Percentiles rank a stretch among this genome's conserved stretches.
Conservation (phyloP, 2,329 filamentous ascomycete species). For the Penicillium olsonii region DNA sequence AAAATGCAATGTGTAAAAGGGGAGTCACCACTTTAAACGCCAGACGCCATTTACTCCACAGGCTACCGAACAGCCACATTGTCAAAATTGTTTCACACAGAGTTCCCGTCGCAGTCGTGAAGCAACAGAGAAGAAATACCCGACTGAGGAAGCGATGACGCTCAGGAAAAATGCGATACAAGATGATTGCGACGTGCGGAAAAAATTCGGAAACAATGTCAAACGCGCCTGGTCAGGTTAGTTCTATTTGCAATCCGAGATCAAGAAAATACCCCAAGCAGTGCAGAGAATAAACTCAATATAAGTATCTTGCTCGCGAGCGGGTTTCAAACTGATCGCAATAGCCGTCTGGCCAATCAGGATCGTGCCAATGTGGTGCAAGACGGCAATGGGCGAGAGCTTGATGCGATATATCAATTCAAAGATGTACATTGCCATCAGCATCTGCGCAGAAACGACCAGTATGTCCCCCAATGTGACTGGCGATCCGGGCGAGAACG, state of each 20-base stretch:
- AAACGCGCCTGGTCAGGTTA: slow-evolving; percentile 43
- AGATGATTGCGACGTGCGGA: slow-evolving; percentile 49
- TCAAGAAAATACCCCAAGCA: slow-evolving; percentile 39
- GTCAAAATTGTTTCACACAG: slow-evolving; percentile 45
- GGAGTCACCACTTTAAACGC: slow-evolving; percentile 49
- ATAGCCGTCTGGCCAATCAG: slow-evolving; percentile 47
- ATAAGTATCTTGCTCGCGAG: slow-evolving; percentile 33
- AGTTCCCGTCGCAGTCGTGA: slow-evolving; percentile 44
- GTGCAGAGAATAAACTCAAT: slow-evolving; percentile 42
- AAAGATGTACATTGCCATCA: slow-evolving; percentile 51
- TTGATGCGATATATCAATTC: slow-evolving; percentile 47
- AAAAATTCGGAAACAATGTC: slow-evolving; percentile 51
- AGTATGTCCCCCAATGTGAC: slow-evolving; percentile 47
- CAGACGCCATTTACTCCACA: slow-evolving; percentile 47
- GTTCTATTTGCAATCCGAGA: neutral
- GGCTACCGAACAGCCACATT: slow-evolving; percentile 47
- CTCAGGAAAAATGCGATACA: slow-evolving; percentile 45
- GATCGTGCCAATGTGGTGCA: slow-evolving; percentile 46
- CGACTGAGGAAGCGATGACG: slow-evolving; percentile 42
- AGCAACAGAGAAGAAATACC: slow-evolving; percentile 40
- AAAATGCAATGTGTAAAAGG: slow-evolving; percentile 46
- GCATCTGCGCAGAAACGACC: slow-evolving; percentile 42
- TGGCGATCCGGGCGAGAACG: slow-evolving; percentile 27
- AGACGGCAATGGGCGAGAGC: slow-evolving; percentile 44
- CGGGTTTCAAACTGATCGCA: slow-evolving; percentile 36